Percentiles rank a stretch among this genome's conserved stretches.
Evolutionary conservation across 192 early-diverging fungal genomes (phyloP).

Genomic region (Geranomyces variabilis): DNA sequence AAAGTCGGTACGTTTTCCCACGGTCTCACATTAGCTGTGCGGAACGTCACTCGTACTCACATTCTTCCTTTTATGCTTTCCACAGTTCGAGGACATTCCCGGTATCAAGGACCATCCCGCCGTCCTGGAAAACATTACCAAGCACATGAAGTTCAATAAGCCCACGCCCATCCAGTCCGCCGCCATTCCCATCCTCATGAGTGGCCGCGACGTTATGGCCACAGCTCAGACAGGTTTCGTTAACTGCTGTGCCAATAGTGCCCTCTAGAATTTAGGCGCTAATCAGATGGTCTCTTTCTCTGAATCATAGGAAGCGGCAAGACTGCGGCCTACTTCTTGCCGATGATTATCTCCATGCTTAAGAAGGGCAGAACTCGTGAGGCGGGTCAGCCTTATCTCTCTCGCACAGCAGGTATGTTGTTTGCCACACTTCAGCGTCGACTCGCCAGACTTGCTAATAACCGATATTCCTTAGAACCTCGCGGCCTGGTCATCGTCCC

Average conservation of each 20-base stretch:
- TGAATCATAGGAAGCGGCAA: conserved; percentile 74
- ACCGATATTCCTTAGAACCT: conserved; percentile 54
- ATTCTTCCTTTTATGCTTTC: neutral
- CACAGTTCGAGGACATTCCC: conserved; percentile 53
- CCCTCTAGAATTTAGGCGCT: neutral
- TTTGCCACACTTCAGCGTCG: too few species aligned
- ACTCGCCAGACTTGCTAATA: too few species aligned
- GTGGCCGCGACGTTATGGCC: conserved; percentile 75
- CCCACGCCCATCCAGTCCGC: conserved; percentile 84
- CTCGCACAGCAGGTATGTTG: too few species aligned
- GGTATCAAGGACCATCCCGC: conserved; percentile 54
- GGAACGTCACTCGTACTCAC: neutral
- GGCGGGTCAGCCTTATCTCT: neutral
- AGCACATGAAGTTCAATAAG: conserved; percentile 73
- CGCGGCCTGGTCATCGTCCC: conserved; percentile 89
- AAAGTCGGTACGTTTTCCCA: conserved; percentile 8
- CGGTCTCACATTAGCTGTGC: neutral
- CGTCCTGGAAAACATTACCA: conserved; percentile 75
- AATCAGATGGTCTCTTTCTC: neutral
- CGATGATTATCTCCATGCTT: conserved; percentile 32
- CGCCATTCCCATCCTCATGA: conserved; percentile 44
- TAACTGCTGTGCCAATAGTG: too few species aligned
- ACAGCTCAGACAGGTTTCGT: conserved; percentile 91
- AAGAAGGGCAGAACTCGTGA: conserved; percentile 19
- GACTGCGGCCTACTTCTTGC: conserved; percentile 81